Evolutionary conservation across 805 yeast genomes (phyloP).

Genomic region (Saturnispora besseyi): DNA sequence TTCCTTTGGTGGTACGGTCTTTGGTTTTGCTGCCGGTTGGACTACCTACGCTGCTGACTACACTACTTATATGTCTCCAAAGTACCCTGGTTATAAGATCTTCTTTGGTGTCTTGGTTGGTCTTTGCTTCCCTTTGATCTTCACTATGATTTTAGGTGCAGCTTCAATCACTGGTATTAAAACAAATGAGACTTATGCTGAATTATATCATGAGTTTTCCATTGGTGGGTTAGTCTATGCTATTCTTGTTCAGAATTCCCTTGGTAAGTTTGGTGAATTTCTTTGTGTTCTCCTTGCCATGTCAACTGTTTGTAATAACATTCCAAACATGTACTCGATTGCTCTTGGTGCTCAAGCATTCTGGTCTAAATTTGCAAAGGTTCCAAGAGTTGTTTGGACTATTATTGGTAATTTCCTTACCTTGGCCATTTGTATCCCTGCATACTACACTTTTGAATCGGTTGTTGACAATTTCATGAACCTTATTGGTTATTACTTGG

Average conservation of each 20-base stretch:
- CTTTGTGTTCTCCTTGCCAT: conserved; percentile 76
- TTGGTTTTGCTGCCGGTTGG: conserved; percentile 94
- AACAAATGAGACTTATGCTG: conserved; percentile 37
- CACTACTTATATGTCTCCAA: conserved; percentile 74
- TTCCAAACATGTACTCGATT: conserved; percentile 90
- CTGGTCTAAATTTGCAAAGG: conserved; percentile 61
- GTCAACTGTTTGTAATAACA: conserved; percentile 83
- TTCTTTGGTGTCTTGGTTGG: conserved; percentile 60
- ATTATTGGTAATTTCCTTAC: conserved; percentile 63
- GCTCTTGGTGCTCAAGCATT: conserved; percentile 80
- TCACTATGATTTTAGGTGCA: conserved; percentile 76
- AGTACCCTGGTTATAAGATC: conserved; percentile 47
- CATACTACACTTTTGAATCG: conserved; percentile 58
- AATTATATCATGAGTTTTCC: conserved; percentile 42
- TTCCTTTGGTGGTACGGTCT: conserved; percentile 74
- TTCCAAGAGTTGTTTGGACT: conserved; percentile 85
- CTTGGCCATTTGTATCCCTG: conserved; percentile 84
- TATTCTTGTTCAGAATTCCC: conserved; percentile 66
- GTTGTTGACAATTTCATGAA: conserved; percentile 87
- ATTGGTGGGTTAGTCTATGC: conserved; percentile 81
- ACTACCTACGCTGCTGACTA: conserved; percentile 88
- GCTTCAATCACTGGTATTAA: conserved; percentile 68
- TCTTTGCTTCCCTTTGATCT: conserved; percentile 56
- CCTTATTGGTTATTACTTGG: conserved; percentile 83
- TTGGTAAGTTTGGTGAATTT: conserved; percentile 86